Base-by-base conservation (phyloP, 352 stramenopile genomes). In the Globisporangium mamillatum region DNA sequence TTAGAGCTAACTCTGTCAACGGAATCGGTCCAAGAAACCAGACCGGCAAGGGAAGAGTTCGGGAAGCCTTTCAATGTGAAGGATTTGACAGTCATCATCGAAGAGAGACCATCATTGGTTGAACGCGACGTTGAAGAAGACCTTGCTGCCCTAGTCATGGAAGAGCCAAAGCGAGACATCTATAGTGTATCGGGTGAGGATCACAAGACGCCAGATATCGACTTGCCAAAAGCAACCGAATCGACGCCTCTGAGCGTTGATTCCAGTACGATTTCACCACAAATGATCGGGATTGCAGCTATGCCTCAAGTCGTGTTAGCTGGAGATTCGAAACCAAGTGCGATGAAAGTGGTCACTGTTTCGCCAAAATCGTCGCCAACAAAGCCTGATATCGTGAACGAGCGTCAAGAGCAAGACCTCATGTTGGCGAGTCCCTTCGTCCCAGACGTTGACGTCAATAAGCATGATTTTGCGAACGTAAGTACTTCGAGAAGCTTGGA, bases 81-180 rank as follows among this genome's bases (percentile, higher is more conserved):
- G 32, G 9, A 44, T n/a, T 64, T 79, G 25, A 75, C 67, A n/a
- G 67, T 77, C 27, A 63, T 70, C 64, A 64, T 77, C 8, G 58
- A 72, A 24, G 70, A 46, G 12, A 57, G 68, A 48, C 6, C 60
- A 60, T 29, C 34, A 7, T 24, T 56, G 1, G 29, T 58, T 10
- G 60, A 36, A 8, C 27, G 10, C 22, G 44, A 44, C 18, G 18
- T 12, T 22, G 44, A 52, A 24, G 22, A 68, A 22, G 10, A 4
- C 7, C 24, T 63, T 14, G 48, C 8, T 14, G 4, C 50, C 29
- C 27, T 18, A 27, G 3, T 56, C 14, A 50, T 41, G 70, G 59
- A 61, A 60, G 57, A 69, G 25, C 32, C 18, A 14, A 48, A 29
- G 9, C 18, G 0, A 5, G 3, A 22, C 18, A 32, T 10, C 3